Conservation (phyloP, 805 yeast genomes). For the Yarrowia phangngaensis region DNA sequence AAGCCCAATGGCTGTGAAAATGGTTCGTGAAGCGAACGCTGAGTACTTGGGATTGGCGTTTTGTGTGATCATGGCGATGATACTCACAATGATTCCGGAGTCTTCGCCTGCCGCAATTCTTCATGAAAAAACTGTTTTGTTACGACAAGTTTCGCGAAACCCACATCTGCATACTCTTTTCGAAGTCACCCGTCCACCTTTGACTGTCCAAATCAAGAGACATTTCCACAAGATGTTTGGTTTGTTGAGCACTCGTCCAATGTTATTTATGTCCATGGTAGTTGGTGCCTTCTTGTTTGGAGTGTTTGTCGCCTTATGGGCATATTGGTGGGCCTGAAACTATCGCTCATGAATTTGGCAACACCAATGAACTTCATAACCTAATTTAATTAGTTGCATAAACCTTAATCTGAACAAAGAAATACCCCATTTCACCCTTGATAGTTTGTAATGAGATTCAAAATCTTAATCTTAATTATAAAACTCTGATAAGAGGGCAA, state of each 20-base stretch:
- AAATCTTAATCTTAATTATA: too few relatives aligned
- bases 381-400: too few relatives aligned
- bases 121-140: background rate
- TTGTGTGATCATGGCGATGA: background rate
- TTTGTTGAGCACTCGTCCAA: background rate
- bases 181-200: background rate
- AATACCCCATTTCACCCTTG: too few relatives aligned
- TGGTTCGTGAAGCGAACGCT: background rate
- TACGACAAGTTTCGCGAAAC: slow-evolving; percentile 3
- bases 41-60: background rate
- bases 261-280: background rate
- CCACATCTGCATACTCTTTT: background rate
- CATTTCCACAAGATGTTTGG: background rate
- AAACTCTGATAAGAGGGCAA: too few relatives aligned
- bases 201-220: background rate
- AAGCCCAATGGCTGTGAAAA: slow-evolving; percentile 1
- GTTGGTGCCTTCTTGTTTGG: slow-evolving; percentile 8
- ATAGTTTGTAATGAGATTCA: too few relatives aligned
- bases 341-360: too few relatives aligned
- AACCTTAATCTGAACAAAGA: too few relatives aligned
- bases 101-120: slow-evolving; percentile 2
- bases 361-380: too few relatives aligned
- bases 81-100: background rate
- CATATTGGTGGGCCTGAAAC: slow-evolving; percentile 20
- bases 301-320: slow-evolving; percentile 8